These are phyloP conservation scores for Hanseniaspora lachancei DNA, from an alignment of 805 yeast species.

Conservation along the genomic window DNA sequence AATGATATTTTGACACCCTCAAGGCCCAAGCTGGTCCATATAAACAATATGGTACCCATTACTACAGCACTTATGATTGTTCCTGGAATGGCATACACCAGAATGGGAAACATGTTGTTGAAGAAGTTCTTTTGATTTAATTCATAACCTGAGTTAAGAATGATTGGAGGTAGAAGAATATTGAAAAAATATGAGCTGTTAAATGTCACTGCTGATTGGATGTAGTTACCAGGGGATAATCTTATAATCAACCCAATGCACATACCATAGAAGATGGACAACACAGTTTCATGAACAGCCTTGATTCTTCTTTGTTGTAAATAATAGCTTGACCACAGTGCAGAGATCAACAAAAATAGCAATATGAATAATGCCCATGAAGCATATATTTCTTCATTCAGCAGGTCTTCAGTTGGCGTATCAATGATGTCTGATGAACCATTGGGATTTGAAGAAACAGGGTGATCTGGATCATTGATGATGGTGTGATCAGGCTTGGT, in stretches of 20 bases:
- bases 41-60: constrained; percentile 69
- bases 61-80: constrained; percentile 87
- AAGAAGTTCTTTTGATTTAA: constrained; percentile 91
- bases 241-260: constrained; percentile 83
- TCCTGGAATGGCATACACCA: constrained; percentile 93
- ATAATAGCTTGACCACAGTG: constrained; percentile 90
- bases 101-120: constrained; percentile 75
- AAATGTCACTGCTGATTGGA: constrained; percentile 92
- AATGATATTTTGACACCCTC: constrained; percentile 81
- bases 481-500: background rate
- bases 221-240: constrained; percentile 88
- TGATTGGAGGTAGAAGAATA: constrained; percentile 87
- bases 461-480: background rate
- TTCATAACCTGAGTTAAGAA: constrained; percentile 91
- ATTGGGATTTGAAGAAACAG: background rate
- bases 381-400: constrained; percentile 86
- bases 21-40: constrained; percentile 85
- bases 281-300: constrained; percentile 94
- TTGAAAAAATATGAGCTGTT: constrained; percentile 90
- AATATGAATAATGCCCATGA: constrained; percentile 95
- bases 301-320: constrained; percentile 81
- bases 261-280: constrained; percentile 95
- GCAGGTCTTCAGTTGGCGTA: constrained; percentile 52
- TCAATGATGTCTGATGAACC: constrained; percentile 24
- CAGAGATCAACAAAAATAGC: constrained; percentile 64